phyloP scores from a whole-genome alignment of 768 basidiomycete species.

The Termitomyces sp. region DNA sequence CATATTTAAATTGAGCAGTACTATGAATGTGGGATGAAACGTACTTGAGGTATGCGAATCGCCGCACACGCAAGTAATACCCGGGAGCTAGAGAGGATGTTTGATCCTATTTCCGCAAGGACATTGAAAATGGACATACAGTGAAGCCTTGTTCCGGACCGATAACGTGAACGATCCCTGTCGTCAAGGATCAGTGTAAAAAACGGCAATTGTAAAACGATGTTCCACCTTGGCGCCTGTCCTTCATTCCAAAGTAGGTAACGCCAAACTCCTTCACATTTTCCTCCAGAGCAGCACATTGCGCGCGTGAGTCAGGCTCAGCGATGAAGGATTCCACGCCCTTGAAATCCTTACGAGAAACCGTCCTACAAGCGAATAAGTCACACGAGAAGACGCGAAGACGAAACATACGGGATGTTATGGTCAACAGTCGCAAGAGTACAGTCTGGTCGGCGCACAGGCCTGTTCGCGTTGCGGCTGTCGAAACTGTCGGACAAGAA shows the following conservation, averaged over 20 bases:
- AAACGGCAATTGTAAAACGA: not conserved
- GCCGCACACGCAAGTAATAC: slow-evolving; percentile 83
- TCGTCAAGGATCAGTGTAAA: slow-evolving; percentile 1
- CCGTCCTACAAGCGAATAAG: slow-evolving; percentile 42
- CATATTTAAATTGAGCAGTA: slow-evolving; percentile 1
- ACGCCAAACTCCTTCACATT: slow-evolving; percentile 90
- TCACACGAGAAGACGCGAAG: not conserved
- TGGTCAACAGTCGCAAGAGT: slow-evolving; percentile 89
- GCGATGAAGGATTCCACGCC: slow-evolving; percentile 68
- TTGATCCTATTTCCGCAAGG: not conserved
- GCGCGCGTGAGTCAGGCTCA: slow-evolving; percentile 82
- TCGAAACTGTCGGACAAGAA: slow-evolving; percentile 10
- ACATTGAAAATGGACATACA: slow-evolving; percentile 27
- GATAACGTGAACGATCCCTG: slow-evolving; percentile 84
- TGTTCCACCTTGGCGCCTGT: slow-evolving; percentile 75
- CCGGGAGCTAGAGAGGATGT: slow-evolving; percentile 46
- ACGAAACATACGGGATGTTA: slow-evolving; percentile 67
- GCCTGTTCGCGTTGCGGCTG: slow-evolving; percentile 69
- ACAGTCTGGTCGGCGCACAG: slow-evolving; percentile 81
- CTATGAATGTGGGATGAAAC: slow-evolving; percentile 20
- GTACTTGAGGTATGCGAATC: slow-evolving; percentile 91
- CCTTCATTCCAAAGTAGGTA: slow-evolving; percentile 89
- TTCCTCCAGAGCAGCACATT: slow-evolving; percentile 78
- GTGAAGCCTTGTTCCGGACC: slow-evolving; percentile 95
- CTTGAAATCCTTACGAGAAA: slow-evolving; percentile 70